Base-by-base conservation (phyloP, 2,329 filamentous ascomycete species). In the Didymella pomorum region DNA sequence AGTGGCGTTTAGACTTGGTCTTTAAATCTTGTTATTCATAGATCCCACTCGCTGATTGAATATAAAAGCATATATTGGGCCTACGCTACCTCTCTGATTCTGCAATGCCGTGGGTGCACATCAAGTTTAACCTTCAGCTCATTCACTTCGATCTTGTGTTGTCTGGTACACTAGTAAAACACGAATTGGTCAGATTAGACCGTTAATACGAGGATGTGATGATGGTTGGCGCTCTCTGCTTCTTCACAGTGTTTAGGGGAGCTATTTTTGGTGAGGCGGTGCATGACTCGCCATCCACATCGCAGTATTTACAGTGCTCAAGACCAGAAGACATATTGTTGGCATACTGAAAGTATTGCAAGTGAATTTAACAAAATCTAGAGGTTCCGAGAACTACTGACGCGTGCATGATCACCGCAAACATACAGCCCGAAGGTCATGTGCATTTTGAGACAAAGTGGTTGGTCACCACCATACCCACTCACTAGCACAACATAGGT, bases 271-370 rank as follows among this genome's bases (percentile, higher is more conserved):
- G 44, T 39, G 16, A 29, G 43, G 35, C 44, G 14, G 11, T 43
- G n/a, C 35, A 54, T 48, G 44, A 48, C 52, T 54, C 44, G 43
- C 18, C 18, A 14, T 48, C 44, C 52, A 48, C 35, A 21, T 16
- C 10, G 2, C 18, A 52, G 39, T 12, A 3, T 9, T 7, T 8
- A 42, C 23, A 23, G 10, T 39, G 11, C n/a, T 45, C n/a, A 18
- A 53, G 25, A 46, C 42, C 18, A 11, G 31, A n/a, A 20, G 18
- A 10, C 23, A 16, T 1, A 18, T 20, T 14, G 8, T 10, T 21
- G 9, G 9, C 11, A 25, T 35, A 14, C 7, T 11, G 8, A 14
- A 11, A 7, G 25, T 23, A n/a, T 21, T 18, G 14, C 25, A 28
- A 9, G 12, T 11, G 50, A 37, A 9, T 20, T 44, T 35, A 20